Conservation (phyloP, 371 early-diverging fungal species). For the Umbelopsis sp. region DNA sequence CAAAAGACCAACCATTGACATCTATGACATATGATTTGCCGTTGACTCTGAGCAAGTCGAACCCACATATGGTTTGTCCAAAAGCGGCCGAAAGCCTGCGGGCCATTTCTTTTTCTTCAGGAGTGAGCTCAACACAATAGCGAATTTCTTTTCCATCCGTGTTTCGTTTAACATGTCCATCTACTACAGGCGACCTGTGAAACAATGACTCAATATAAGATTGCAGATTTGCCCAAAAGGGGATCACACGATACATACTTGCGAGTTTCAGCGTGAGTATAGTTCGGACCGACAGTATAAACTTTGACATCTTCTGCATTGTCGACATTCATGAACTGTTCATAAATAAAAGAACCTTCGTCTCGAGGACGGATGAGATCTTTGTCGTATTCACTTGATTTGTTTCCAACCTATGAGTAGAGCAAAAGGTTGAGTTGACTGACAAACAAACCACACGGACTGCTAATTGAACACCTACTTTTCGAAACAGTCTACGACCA, state of each 20-base stretch:
- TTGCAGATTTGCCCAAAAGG: not conserved
- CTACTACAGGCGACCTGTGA: slow-evolving; percentile 93
- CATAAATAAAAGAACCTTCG: slow-evolving; percentile 93
- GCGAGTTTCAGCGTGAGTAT: slow-evolving; percentile 97
- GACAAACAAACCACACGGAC: not conserved
- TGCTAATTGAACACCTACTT: slow-evolving; percentile 50
- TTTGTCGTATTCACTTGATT: slow-evolving; percentile 91
- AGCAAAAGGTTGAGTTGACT: not conserved
- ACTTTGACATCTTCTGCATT: slow-evolving; percentile 97
- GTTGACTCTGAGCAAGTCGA: slow-evolving; percentile 88
- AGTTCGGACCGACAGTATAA: slow-evolving; percentile 93
- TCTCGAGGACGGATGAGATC: slow-evolving; percentile 66
- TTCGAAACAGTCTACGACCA: slow-evolving; percentile 92
- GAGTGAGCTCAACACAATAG: slow-evolving; percentile 81
- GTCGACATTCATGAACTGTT: slow-evolving; percentile 92
- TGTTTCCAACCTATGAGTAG: slow-evolving; percentile 78
- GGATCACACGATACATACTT: slow-evolving; percentile 60
- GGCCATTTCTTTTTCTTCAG: slow-evolving; percentile 87
- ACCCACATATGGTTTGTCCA: slow-evolving; percentile 94
- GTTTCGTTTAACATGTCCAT: slow-evolving; percentile 95
- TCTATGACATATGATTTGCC: slow-evolving; percentile 96
- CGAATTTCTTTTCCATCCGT: slow-evolving; percentile 98
- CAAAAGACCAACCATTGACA: slow-evolving; percentile 99
- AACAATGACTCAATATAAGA: not conserved
- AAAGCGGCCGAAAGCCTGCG: slow-evolving; percentile 81